A percentile compares a stretch with the other conserved stretches of the same genome.
Conservation (phyloP, 176 grass and related monocot genomes). For the Dendrocalamus sinicus region DNA sequence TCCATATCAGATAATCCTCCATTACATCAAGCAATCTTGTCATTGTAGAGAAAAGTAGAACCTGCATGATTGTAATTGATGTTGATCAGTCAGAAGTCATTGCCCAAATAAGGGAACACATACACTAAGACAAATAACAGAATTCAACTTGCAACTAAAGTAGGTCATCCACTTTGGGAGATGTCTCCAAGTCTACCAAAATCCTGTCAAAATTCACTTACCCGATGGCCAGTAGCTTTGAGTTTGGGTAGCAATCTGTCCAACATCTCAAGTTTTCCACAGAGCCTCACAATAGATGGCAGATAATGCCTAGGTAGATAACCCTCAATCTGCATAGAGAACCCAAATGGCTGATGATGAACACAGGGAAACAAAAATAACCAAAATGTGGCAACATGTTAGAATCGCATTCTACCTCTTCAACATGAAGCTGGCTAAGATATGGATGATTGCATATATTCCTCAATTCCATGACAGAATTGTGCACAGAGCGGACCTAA, state of each 20-base stretch:
- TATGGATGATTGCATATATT: slow-evolving; percentile 99
- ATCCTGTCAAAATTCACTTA: slow-evolving; percentile 42
- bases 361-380: slow-evolving; percentile 35
- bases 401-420: slow-evolving; percentile 65
- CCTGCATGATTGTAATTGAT: slow-evolving; percentile 49
- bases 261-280: slow-evolving; percentile 99
- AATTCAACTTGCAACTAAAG: slow-evolving; percentile 28
- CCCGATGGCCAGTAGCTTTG: slow-evolving; percentile 92
- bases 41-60: slow-evolving; percentile 99
- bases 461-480: slow-evolving; percentile 97
- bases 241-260: slow-evolving; percentile 95
- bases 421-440: slow-evolving; percentile 92
- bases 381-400: slow-evolving; percentile 7
- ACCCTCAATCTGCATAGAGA: slow-evolving; percentile 74
- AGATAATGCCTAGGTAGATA: slow-evolving; percentile 93
- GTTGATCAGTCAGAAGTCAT: slow-evolving; percentile 25
- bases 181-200: slow-evolving; percentile 22
- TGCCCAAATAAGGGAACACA: slow-evolving; percentile 28
- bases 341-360: slow-evolving; percentile 33
- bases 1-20: slow-evolving; percentile 95
- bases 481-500: slow-evolving; percentile 89
- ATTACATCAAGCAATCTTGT: slow-evolving; percentile 99
- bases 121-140: neutral
- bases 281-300: slow-evolving; percentile 83
- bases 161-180: neutral